Evolutionary conservation across 768 basidiomycete species (phyloP), one percentile per base, ranked within the genome.

Genomic region (Russula olivacea): DNA sequence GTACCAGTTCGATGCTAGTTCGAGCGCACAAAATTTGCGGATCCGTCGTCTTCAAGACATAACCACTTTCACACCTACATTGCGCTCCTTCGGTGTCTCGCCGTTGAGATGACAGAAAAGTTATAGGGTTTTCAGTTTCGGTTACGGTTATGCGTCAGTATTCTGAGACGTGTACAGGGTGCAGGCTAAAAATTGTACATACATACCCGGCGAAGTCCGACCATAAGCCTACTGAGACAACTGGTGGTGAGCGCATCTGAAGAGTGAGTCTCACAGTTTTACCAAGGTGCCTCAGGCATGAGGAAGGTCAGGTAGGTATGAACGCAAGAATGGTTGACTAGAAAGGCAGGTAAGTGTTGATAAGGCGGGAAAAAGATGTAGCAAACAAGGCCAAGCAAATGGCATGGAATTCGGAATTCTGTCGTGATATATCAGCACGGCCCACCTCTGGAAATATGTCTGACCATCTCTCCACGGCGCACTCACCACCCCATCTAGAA

Each of bases 371-470:
- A 34, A 34, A 34, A 34, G 6, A 3, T 10, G 11, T 34, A 11
- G 40, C 61, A 57, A 62, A 62, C 40, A 62, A 52, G 48, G 28
- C 5, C 54, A 56, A 61, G 15, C 55, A 10, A 32, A 51, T 62
- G 21, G 47, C 59, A 36, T 11, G 55, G 9, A 57, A 64, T 54
- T 54, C 43, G 38, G 52, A 63, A 59, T 59, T 47, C 7, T 57
- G 43, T 19, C 15, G 7, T 11, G 19, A 45, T 60, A 60, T 60
- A 60, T 60, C 21, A 60, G 15, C 32, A 19, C 12, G 15, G 23
- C 48, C 55, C 38, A 30, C 23, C 40, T 28, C 55, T 55, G 41
- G 12, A 30, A 45, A 56, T 17, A 55, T 56, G 55, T 3, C 30
- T 7, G 30, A 30, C 12, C 12, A 55, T 55, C 45, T 61, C 36